A percentile compares a stretch with the other conserved stretches of the same genome.
phyloP scores from a whole-genome alignment of 306 rosid species.

The Cucurbita maxima region DNA sequence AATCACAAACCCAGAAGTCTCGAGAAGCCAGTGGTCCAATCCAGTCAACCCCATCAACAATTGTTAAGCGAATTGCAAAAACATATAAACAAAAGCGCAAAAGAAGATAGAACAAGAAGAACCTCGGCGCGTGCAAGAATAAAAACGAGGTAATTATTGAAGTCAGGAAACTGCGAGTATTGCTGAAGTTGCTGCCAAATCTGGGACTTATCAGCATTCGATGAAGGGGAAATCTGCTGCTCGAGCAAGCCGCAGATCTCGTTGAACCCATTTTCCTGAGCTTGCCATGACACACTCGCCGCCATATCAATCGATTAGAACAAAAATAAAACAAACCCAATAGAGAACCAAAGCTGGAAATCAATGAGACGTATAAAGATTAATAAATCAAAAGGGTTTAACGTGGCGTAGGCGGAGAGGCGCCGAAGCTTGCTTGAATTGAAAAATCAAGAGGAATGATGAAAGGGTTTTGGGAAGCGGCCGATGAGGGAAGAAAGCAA shows the following conservation, averaged over 20 bases:
- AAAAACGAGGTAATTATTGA: conserved; percentile 86
- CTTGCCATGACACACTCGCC: conserved; percentile 75
- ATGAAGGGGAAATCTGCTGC: conserved; percentile 82
- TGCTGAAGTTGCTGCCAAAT: conserved; percentile 92
- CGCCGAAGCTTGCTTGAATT: not conserved
- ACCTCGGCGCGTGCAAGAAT: conserved; percentile 90
- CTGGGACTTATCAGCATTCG: conserved; percentile 86
- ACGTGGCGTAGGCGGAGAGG: not conserved
- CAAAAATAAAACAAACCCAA: not conserved
- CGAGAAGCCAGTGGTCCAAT: not conserved
- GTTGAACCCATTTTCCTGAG: conserved; percentile 74
- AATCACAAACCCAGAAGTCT: not conserved
- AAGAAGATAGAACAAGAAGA: not conserved
- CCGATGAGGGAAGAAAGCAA: not conserved
- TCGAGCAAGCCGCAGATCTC: conserved; percentile 91
- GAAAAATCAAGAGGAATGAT: not conserved
- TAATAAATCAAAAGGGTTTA: not conserved
- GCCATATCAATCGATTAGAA: conserved; percentile 31
- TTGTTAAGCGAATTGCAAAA: not conserved
- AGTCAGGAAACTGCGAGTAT: conserved; percentile 85
- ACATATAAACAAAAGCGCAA: not conserved
- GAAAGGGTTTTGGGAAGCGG: not conserved
- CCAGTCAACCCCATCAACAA: not conserved
- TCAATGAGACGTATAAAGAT: not conserved
- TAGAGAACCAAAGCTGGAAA: not conserved